Conservation (phyloP, 2,329 filamentous ascomycete species). For the Davidsoniella neocaledoniae region DNA sequence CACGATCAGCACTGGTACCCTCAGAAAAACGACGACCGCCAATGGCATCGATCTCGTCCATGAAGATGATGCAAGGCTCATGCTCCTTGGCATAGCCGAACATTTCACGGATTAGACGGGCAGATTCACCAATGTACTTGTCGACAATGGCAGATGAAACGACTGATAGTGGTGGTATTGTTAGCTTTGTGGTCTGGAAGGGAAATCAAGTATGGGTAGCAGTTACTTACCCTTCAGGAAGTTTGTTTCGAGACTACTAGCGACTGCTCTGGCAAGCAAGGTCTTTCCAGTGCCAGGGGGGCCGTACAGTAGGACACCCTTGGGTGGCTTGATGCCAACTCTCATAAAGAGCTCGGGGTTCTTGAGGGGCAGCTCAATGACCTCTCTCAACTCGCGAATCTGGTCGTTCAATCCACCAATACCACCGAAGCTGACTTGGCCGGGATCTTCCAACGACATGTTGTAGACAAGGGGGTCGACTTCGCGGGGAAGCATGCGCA, state of each 20-base stretch:
- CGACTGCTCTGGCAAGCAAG: constrained; percentile 79
- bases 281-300: constrained; percentile 97
- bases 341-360: constrained; percentile 94
- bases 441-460: constrained; percentile 97
- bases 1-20: constrained; percentile 90
- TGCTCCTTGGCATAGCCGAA: constrained; percentile 99
- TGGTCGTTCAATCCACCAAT: constrained; percentile 97
- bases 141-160: constrained; percentile 98
- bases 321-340: constrained; percentile 97
- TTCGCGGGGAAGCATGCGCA: constrained; percentile 97
- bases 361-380: constrained; percentile 94
- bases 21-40: constrained; percentile 93
- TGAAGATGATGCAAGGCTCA: constrained; percentile 99
- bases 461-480: constrained; percentile 98
- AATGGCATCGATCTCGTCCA: constrained; percentile 99
- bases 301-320: constrained; percentile 90
- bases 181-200: constrained; percentile 12
- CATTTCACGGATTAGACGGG: constrained; percentile 95
- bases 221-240: constrained; percentile 69
- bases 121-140: constrained; percentile 98
- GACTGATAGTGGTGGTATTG: constrained; percentile 34
- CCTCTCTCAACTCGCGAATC: constrained; percentile 90
- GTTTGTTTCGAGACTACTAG: constrained; percentile 92
- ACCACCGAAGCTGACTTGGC: constrained; percentile 92
- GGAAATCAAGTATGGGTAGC: neutral